Percentiles rank a stretch among this genome's conserved stretches.
Evolutionary conservation across 352 stramenopile genomes (phyloP).

Genomic region (Globisporangium spinosum): DNA sequence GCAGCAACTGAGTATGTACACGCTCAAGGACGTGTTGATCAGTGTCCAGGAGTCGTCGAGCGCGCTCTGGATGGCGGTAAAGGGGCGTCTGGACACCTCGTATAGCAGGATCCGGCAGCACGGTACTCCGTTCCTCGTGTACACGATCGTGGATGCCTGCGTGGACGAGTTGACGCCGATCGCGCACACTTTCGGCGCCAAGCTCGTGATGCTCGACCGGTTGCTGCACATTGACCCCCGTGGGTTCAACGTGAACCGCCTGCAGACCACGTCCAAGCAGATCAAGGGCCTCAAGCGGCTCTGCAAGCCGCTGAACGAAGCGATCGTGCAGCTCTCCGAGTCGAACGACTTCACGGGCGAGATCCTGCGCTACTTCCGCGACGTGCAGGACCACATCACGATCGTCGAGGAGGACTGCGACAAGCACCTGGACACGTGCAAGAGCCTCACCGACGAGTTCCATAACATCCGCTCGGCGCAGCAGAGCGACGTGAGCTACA

Average conservation of each 20-base stretch:
- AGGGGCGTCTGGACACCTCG: constrained; percentile 60
- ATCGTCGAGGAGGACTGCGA: constrained; percentile 81
- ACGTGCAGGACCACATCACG: constrained; percentile 83
- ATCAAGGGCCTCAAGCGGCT: constrained; percentile 72
- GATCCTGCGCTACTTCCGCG: constrained; percentile 74
- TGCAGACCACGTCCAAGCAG: constrained; percentile 61
- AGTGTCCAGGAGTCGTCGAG: constrained; percentile 58
- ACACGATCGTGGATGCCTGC: constrained; percentile 80
- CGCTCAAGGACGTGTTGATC: constrained; percentile 70
- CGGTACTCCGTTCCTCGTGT: constrained; percentile 61
- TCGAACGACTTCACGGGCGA: constrained; percentile 70
- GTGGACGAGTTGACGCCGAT: constrained; percentile 82
- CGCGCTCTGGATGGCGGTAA: constrained; percentile 53
- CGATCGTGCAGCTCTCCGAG: constrained; percentile 63
- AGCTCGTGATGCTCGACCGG: constrained; percentile 66
- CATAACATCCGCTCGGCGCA: constrained; percentile 58
- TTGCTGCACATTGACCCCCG: constrained; percentile 52
- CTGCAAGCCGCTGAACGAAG: constrained; percentile 71
- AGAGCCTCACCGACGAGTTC: constrained; percentile 59
- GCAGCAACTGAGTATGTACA: constrained; percentile 75
- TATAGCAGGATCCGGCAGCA: constrained; percentile 85
- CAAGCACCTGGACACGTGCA: constrained; percentile 70
- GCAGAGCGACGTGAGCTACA: constrained; percentile 77
- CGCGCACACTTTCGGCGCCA: constrained; percentile 65
- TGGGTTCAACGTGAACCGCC: constrained; percentile 54